Evolutionary conservation across 768 basidiomycete species (phyloP), one percentile per base, ranked within the genome.

Genomic region (Phylloporus arenicola): DNA sequence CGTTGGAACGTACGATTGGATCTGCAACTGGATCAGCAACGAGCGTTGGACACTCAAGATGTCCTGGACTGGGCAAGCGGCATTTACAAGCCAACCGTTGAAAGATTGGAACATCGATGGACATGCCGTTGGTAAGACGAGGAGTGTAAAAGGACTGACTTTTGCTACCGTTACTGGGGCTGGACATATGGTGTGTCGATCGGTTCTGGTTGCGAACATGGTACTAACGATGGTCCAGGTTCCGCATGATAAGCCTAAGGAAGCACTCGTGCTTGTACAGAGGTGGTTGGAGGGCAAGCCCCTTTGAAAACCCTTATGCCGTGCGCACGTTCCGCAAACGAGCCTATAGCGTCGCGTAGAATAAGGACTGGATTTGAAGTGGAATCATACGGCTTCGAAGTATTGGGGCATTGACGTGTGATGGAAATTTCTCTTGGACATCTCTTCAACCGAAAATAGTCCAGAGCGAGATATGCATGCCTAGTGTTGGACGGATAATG

Each of bases 1-100:
- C 55, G 83, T 82, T 1, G 86, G 86, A 17, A 84, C 80, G 39
- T 84, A 83, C 55, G 84, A 87, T 59, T 88, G 84, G 84, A 84
- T 84, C 53, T 89, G 86, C 62, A 87, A 88, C 62, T 86, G 81
- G 80, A 68, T 87, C 25, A 82, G 84, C 14, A 92, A 91, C 67
- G 80, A 80, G 59, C 72, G 80, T 37, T 91, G 89, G 89, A 79
- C 84, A 7, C 78, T 87, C 44, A 71, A 76, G 52, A 71, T 92
- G 45, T 78, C 84, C 46, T 91, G 90, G 90, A 78, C 76, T 41
- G 85, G 85, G 3, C 67, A 73, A 42, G 71, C 72, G 35, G 75
- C 59, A 6, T 90, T 83, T 65, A 65, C 63, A 2, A 60, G 56
- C 14, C 71, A 72, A 14, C 67, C 72, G 22, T 76, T 81, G 72